A percentile compares a stretch with the other conserved stretches of the same genome.
Conservation (phyloP, 116 monocot genomes). For the Posidonia oceanica region DNA sequence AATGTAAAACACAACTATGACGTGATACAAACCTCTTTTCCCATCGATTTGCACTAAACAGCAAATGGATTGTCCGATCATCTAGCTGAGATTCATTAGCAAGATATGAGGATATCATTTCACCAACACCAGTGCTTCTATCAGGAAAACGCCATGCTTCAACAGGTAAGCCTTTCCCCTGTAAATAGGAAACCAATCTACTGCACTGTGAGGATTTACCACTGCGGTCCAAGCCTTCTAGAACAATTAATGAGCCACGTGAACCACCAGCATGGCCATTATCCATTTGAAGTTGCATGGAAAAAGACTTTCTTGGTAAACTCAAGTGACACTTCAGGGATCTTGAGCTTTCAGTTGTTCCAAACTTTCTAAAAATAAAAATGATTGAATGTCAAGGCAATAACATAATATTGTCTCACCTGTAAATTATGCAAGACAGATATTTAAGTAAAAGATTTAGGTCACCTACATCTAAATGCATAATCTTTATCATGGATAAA, state of each 20-base stretch:
- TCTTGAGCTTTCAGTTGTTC: not conserved
- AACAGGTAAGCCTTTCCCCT: constrained; percentile 41
- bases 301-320: constrained; percentile 8
- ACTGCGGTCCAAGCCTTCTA: constrained; percentile 92
- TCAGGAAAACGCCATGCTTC: constrained; percentile 87
- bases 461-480: too few species aligned
- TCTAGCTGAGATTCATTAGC: constrained; percentile 63
- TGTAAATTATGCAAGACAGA: not conserved
- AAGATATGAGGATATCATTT: constrained; percentile 90
- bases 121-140: constrained; percentile 55
- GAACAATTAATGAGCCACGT: constrained; percentile 76
- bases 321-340: constrained; percentile 9
- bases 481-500: too few species aligned
- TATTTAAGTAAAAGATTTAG: too few species aligned
- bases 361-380: not conserved
- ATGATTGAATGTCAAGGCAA: not conserved
- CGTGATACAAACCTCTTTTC: constrained; percentile 65
- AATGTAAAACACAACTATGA: too few species aligned
- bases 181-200: constrained; percentile 47
- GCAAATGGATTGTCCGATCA: constrained; percentile 75
- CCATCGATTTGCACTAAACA: constrained; percentile 97
- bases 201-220: constrained; percentile 80
- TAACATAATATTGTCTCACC: not conserved
- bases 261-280: constrained; percentile 5
- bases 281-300: constrained; percentile 27